Percentiles rank a stretch among this genome's conserved stretches.
Conservation (phyloP, 331 rosid species). For the Malus hybrid region DNA sequence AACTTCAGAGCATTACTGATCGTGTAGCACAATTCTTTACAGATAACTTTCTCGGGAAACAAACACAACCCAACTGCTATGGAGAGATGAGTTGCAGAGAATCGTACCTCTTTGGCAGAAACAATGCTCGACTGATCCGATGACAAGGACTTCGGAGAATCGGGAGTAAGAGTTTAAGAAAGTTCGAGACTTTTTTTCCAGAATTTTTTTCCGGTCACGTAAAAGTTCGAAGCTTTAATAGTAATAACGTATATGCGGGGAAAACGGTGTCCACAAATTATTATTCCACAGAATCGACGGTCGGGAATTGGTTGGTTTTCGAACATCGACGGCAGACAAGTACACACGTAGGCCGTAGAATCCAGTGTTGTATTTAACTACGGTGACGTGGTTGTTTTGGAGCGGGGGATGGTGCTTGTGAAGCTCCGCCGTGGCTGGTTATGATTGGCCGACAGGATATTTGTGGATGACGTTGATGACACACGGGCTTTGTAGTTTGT, state of each 20-base stretch:
- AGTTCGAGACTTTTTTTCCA: neutral
- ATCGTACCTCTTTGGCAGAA: slow-evolving; percentile 2
- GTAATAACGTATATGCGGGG: slow-evolving; percentile 8
- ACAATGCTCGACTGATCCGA: slow-evolving; percentile 9
- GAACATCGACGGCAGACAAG: slow-evolving; percentile 8
- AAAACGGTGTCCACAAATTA: slow-evolving; percentile 55
- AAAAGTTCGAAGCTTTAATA: neutral
- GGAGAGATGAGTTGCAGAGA: neutral
- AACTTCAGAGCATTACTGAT: neutral
- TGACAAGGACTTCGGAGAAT: slow-evolving; percentile 5
- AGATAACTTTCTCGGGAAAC: neutral
- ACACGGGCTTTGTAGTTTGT: slow-evolving; percentile 22
- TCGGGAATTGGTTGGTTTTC: neutral
- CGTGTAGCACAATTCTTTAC: neutral
- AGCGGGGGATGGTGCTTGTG: slow-evolving; percentile 3
- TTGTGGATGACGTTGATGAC: slow-evolving; percentile 9
- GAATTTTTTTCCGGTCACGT: neutral
- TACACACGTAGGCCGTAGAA: slow-evolving; percentile 18
- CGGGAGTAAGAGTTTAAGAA: neutral
- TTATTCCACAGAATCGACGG: slow-evolving; percentile 25
- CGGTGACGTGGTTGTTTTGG: slow-evolving; percentile 28
- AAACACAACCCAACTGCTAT: neutral
- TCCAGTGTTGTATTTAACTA: neutral
- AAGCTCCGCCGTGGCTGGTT: slow-evolving; percentile 40
- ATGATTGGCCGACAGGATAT: slow-evolving; percentile 48